A percentile compares a stretch with the other conserved stretches of the same genome.
phyloP scores from a whole-genome alignment of 208 protist genomes.

The Strigomonas culicis region DNA sequence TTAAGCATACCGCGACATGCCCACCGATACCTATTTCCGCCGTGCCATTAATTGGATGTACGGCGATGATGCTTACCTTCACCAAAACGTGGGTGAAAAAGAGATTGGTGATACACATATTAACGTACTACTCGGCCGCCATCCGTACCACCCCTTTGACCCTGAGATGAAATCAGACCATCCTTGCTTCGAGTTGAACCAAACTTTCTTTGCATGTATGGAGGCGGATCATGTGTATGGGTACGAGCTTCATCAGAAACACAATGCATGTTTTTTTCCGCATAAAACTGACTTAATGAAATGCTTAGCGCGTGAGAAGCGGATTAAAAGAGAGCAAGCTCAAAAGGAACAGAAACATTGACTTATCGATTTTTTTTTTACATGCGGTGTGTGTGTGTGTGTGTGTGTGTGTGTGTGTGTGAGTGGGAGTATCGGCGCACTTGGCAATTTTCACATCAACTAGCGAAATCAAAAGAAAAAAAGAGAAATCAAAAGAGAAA shows the following conservation, averaged over 20 bases:
- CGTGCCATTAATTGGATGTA: constrained; percentile 87
- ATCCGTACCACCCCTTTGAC: constrained; percentile 85
- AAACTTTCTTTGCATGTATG: constrained; percentile 77
- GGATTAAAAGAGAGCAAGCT: constrained; percentile 20
- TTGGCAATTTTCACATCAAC: neutral
- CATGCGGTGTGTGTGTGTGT: neutral
- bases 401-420: constrained; percentile 2
- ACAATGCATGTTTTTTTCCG: constrained; percentile 82
- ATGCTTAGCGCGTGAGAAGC: constrained; percentile 68
- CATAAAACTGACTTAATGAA: constrained; percentile 89
- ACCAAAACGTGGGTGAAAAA: constrained; percentile 39
- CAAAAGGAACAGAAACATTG: neutral
- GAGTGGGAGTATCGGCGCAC: neutral
- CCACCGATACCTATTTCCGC: constrained; percentile 76
- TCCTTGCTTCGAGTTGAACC: constrained; percentile 62
- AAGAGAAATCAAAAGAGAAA: too few species aligned
- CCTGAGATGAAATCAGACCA: constrained; percentile 60
- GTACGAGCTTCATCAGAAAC: constrained; percentile 83
- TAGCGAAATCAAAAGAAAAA: too few species aligned
- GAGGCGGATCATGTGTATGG: constrained; percentile 69
- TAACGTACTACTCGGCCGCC: constrained; percentile 79
- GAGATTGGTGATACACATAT: constrained; percentile 82
- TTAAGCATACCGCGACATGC: too few species aligned
- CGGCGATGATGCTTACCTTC: constrained; percentile 73
- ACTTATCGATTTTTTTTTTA: neutral